Evolutionary conservation across 352 stramenopile species (phyloP).

Genomic region (Globisporangium canariense): DNA sequence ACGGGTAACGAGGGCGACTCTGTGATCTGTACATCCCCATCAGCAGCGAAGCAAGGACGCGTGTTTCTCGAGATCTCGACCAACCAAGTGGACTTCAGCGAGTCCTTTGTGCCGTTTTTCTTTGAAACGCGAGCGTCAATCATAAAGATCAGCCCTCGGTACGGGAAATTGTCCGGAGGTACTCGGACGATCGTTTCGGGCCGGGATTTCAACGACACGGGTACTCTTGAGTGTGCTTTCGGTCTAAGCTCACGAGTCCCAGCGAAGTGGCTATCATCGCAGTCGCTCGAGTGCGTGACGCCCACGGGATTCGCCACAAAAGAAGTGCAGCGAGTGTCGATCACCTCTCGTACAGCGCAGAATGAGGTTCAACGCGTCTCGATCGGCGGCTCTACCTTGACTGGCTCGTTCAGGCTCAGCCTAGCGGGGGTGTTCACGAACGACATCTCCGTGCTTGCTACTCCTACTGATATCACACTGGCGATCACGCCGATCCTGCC

Average conservation of each 20-base stretch:
- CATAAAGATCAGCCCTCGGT: constrained; percentile 11
- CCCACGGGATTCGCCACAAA: constrained; percentile 9
- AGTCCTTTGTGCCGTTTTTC: constrained; percentile 21
- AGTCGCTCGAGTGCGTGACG: constrained; percentile 30
- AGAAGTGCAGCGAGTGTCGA: constrained; percentile 21
- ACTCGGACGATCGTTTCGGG: constrained; percentile 24
- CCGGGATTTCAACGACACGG: constrained; percentile 18
- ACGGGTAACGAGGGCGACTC: neutral
- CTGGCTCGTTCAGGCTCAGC: constrained; percentile 25
- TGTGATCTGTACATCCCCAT: constrained; percentile 23
- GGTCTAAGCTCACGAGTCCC: constrained; percentile 16
- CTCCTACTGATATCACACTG: constrained; percentile 23
- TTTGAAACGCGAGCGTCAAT: constrained; percentile 15
- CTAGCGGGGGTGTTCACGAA: constrained; percentile 21
- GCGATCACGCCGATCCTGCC: constrained; percentile 20
- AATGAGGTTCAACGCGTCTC: constrained; percentile 38
- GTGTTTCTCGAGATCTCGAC: constrained; percentile 36
- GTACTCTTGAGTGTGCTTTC: constrained; percentile 33
- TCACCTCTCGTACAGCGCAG: constrained; percentile 22
- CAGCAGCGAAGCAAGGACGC: constrained; percentile 8
- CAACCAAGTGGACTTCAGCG: constrained; percentile 46
- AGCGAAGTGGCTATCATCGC: constrained; percentile 22
- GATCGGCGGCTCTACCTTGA: constrained; percentile 24
- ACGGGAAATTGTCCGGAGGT: constrained; percentile 8
- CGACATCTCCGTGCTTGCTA: constrained; percentile 11